These are phyloP conservation scores for Kodamaea leandrae DNA, from an alignment of 805 yeast species.

Conservation along the genomic window DNA sequence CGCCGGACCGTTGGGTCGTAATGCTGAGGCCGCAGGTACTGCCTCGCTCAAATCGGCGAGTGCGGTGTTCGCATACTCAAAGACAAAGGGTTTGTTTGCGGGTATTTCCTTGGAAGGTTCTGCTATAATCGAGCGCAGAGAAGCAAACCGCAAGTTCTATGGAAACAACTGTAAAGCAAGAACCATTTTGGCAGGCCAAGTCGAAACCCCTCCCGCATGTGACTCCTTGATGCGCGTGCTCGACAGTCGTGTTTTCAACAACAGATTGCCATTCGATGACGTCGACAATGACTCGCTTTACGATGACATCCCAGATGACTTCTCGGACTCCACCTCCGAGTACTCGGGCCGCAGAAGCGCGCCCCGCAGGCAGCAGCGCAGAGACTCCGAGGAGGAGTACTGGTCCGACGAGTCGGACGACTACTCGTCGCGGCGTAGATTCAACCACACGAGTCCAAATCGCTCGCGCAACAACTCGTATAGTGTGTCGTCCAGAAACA, in stretches of 20 bases:
- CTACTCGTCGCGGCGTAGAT: constrained; percentile 21
- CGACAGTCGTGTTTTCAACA: constrained; percentile 78
- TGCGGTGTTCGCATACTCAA: constrained; percentile 89
- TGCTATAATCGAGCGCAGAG: constrained; percentile 93
- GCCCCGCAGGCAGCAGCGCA: constrained; percentile 18
- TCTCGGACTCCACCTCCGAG: constrained; percentile 56
- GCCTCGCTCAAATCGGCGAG: constrained; percentile 86
- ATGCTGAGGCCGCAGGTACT: constrained; percentile 95
- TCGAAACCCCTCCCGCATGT: constrained; percentile 90
- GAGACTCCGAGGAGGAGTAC: constrained; percentile 25
- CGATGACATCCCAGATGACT: constrained; percentile 71
- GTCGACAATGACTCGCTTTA: constrained; percentile 61
- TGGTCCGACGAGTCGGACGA: constrained; percentile 38
- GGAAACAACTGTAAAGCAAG: constrained; percentile 89
- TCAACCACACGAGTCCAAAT: neutral
- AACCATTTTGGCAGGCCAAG: constrained; percentile 75
- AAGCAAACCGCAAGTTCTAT: constrained; percentile 92
- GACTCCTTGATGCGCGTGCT: constrained; percentile 84
- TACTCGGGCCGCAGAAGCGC: constrained; percentile 22
- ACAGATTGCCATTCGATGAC: constrained; percentile 46
- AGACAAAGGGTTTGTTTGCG: constrained; percentile 94
- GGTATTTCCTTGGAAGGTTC: constrained; percentile 98
- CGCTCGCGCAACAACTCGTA: constrained; percentile 10
- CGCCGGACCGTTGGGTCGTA: constrained; percentile 96
- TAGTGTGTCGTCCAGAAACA: neutral